These are phyloP conservation scores for Coemansia sp. DNA, from an alignment of 192 early-diverging fungal species.

Conservation along the genomic window DNA sequence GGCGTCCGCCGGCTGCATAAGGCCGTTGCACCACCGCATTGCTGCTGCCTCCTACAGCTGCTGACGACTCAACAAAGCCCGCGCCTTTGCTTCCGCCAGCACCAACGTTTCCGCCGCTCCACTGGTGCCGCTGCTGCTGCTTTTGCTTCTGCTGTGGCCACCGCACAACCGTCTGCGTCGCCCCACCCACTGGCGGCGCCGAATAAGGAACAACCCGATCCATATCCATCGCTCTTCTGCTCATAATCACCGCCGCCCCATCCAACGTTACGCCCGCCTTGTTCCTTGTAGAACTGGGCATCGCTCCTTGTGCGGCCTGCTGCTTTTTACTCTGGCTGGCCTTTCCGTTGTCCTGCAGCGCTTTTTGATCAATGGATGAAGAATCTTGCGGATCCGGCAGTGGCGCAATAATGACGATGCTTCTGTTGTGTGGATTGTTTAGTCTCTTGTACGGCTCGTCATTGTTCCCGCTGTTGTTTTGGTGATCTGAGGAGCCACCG, in stretches of 20 bases:
- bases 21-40: neutral
- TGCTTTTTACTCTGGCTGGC: neutral
- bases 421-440: constrained; percentile 7
- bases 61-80: neutral
- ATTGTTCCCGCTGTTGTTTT: neutral
- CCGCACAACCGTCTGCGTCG: neutral
- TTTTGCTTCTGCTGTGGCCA: neutral
- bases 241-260: neutral
- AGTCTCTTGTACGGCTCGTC: constrained; percentile 1
- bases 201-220: neutral
- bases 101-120: neutral
- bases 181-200: neutral
- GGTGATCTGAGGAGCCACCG: neutral
- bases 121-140: neutral
- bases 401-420: constrained; percentile 12
- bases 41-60: neutral
- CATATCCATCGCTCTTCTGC: neutral
- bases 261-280: neutral
- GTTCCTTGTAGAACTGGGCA: neutral
- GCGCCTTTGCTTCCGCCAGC: no score
- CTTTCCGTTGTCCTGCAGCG: neutral
- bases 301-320: neutral
- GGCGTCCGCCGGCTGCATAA: neutral
- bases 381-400: constrained; percentile 3
- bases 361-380: neutral